phyloP scores from a whole-genome alignment of 164 flowering plant genomes.

The Umbellularia californica region DNA sequence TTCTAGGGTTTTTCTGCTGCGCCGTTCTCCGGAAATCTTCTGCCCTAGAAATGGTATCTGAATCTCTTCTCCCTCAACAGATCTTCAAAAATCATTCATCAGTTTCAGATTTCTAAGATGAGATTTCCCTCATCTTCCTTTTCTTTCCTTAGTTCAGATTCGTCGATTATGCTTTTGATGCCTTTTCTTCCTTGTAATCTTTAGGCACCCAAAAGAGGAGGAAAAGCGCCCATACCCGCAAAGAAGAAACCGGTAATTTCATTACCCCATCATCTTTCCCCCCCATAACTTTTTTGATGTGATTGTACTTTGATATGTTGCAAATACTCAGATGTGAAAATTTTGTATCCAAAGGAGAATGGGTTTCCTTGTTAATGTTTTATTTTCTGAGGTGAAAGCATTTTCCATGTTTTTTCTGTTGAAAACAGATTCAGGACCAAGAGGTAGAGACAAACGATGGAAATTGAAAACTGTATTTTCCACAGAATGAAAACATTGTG shows the following conservation, averaged over 20 bases:
- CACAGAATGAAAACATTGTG: too few species aligned
- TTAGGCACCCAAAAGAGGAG: conserved; percentile 33
- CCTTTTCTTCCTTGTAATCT: not conserved
- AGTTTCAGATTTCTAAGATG: not conserved
- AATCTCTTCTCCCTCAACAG: not conserved
- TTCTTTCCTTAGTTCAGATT: too few species aligned
- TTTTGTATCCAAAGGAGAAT: too few species aligned
- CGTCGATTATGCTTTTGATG: not conserved
- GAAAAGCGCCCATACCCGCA: conserved; percentile 15
- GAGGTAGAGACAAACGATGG: too few species aligned
- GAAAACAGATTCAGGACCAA: too few species aligned
- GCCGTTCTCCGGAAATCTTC: not conserved
- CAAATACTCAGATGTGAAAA: too few species aligned
- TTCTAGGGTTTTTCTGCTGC: not conserved
- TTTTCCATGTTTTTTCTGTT: too few species aligned
- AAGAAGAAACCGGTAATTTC: conserved; percentile 25
- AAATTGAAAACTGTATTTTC: too few species aligned
- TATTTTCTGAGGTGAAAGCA: too few species aligned
- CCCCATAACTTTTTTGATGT: too few species aligned
- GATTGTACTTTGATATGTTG: too few species aligned
- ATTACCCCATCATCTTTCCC: not conserved
- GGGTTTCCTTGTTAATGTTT: too few species aligned
- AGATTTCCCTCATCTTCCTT: not conserved
- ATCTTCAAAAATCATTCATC: not conserved
- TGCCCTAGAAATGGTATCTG: not conserved